These are phyloP conservation scores for Trichoderma simmonsii DNA, from an alignment of 2,329 filamentous ascomycete species.

Conservation along the genomic window DNA sequence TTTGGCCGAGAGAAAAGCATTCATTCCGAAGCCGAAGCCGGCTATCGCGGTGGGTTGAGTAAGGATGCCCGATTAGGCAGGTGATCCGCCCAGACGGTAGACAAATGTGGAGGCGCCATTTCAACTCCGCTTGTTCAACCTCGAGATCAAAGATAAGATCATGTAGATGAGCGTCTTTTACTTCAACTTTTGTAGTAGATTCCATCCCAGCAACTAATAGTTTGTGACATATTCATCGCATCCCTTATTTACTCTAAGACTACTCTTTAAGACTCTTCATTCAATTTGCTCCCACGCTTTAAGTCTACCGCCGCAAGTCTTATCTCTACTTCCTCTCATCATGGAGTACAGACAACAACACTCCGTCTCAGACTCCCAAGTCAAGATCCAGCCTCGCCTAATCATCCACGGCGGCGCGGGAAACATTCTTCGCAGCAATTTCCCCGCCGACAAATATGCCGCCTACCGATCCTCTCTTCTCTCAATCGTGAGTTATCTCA, in stretches of 20 bases:
- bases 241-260: neutral
- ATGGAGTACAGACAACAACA: conserved; percentile 42
- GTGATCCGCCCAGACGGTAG: neutral
- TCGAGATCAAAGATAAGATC: neutral
- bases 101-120: neutral
- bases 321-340: neutral
- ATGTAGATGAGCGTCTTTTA: neutral
- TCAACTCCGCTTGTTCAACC: neutral
- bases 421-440: conserved; percentile 59
- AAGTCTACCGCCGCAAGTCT: neutral
- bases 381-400: conserved; percentile 50
- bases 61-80: neutral
- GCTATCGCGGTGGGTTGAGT: neutral
- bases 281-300: neutral
- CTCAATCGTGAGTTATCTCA: conserved; percentile 49
- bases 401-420: conserved; percentile 74
- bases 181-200: neutral
- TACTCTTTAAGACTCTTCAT: neutral
- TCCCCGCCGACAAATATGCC: conserved; percentile 56
- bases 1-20: neutral
- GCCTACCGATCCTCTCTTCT: conserved; percentile 60
- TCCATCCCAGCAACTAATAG: neutral
- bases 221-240: neutral
- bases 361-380: neutral
- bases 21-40: neutral